These are phyloP conservation scores for Aegilops umbellulata DNA, from an alignment of 176 grass and related monocot genomes.

Conservation along the genomic window DNA sequence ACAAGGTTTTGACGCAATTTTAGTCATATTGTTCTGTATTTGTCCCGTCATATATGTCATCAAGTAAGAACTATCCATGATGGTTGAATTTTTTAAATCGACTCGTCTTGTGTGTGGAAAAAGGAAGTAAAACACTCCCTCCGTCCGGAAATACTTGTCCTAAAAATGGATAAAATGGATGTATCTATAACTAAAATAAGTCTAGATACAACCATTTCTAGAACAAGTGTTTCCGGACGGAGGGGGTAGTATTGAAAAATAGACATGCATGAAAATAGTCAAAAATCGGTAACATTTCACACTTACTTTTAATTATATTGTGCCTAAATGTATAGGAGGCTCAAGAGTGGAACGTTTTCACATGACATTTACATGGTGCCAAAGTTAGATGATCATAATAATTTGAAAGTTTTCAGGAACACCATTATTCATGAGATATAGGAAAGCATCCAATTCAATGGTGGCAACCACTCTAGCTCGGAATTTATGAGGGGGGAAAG, in stretches of 20 bases:
- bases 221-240: too few relatives aligned
- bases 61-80: not conserved
- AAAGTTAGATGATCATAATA: not conserved
- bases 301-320: too few relatives aligned
- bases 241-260: too few relatives aligned
- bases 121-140: too few relatives aligned
- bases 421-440: not conserved
- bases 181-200: too few relatives aligned
- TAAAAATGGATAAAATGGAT: too few relatives aligned
- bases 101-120: not conserved
- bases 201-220: too few relatives aligned
- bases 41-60: not conserved
- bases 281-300: too few relatives aligned
- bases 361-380: not conserved
- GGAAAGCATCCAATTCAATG: not conserved
- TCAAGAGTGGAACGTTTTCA: not conserved
- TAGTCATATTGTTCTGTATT: not conserved
- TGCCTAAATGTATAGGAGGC: too few relatives aligned
- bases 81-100: not conserved
- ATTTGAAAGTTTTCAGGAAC: not conserved
- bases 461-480: not conserved
- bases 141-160: too few relatives aligned
- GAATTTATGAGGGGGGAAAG: not conserved
- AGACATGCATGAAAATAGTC: too few relatives aligned
- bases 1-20: too few relatives aligned